Evolutionary conservation across 805 yeast species (phyloP).

Genomic region (Jamesozyma piceae): DNA sequence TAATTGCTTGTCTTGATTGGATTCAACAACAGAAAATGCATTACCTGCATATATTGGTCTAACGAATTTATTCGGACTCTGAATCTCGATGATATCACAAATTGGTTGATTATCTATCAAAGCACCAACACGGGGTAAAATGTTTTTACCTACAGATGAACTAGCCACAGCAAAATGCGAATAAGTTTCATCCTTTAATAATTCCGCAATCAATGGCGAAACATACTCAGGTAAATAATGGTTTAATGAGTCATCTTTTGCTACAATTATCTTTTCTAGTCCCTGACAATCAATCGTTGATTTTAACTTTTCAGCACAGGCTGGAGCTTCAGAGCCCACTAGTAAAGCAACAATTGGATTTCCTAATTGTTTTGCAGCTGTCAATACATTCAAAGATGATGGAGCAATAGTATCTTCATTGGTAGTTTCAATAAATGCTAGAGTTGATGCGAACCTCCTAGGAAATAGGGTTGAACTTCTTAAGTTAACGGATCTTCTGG

Average conservation of each 20-base stretch:
- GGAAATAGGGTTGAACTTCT: not conserved
- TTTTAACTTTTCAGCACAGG: conserved; percentile 36
- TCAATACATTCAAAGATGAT: conserved; percentile 59
- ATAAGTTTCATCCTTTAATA: conserved; percentile 25
- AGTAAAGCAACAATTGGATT: conserved; percentile 73
- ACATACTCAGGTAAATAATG: conserved; percentile 73
- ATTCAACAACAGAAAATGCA: conserved; percentile 72
- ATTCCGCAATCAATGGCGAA: conserved; percentile 52
- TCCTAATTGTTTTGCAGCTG: conserved; percentile 71
- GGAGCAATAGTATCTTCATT: conserved; percentile 48
- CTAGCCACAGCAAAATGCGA: conserved; percentile 74
- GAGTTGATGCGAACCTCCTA: conserved; percentile 41
- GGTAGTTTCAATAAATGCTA: conserved; percentile 63
- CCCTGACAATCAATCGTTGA: conserved; percentile 10
- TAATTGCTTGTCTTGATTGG: conserved; percentile 55
- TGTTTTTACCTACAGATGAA: conserved; percentile 78
- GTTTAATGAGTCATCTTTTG: conserved; percentile 48
- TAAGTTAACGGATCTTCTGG: not conserved
- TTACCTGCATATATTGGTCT: conserved; percentile 97
- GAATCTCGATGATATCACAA: conserved; percentile 67
- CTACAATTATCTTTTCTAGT: conserved; percentile 47
- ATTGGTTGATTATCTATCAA: conserved; percentile 79
- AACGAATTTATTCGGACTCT: conserved; percentile 60
- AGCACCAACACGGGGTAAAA: conserved; percentile 83
- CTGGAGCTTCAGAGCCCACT: conserved; percentile 52